A percentile compares a stretch with the other conserved stretches of the same genome.
Evolutionary conservation across 306 rosid species (phyloP).

Genomic region (Castanopsis chinensis): DNA sequence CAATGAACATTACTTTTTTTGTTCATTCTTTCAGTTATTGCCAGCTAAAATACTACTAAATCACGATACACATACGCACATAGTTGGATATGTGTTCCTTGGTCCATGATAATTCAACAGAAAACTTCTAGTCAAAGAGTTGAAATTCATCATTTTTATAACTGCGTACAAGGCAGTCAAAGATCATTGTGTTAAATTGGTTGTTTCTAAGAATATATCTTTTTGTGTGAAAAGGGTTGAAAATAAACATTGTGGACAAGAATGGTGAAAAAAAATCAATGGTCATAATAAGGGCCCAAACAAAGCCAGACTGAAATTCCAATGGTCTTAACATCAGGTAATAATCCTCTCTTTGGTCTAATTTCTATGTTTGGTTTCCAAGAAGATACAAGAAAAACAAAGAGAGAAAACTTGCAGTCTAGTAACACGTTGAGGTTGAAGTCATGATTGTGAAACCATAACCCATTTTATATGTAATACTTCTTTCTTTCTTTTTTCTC

Average conservation of each 20-base stretch:
- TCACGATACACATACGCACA: not conserved
- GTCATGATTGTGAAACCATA: not conserved
- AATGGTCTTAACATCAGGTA: slow-evolving; percentile 9
- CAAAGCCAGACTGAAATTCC: slow-evolving; percentile 5
- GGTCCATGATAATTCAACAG: not conserved
- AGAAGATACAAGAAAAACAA: not conserved
- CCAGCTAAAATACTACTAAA: not conserved
- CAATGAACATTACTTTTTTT: not conserved
- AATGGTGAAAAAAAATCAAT: slow-evolving; percentile 12
- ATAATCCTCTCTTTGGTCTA: not conserved
- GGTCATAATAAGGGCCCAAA: not conserved
- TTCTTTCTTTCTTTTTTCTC: not conserved
- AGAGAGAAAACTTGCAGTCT: not conserved
- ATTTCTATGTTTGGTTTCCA: not conserved
- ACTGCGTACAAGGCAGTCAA: too few species aligned
- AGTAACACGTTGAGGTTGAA: not conserved
- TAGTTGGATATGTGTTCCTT: not conserved
- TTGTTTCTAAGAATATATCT: not conserved
- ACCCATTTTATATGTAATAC: not conserved
- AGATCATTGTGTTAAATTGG: too few species aligned
- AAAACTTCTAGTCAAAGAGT: not conserved
- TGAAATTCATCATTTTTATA: not conserved
- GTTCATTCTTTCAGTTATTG: not conserved
- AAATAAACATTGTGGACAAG: not conserved
- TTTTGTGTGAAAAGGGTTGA: not conserved